These are phyloP conservation scores for Nematodospora valgi DNA, from an alignment of 805 yeast genomes.

Conservation along the genomic window DNA sequence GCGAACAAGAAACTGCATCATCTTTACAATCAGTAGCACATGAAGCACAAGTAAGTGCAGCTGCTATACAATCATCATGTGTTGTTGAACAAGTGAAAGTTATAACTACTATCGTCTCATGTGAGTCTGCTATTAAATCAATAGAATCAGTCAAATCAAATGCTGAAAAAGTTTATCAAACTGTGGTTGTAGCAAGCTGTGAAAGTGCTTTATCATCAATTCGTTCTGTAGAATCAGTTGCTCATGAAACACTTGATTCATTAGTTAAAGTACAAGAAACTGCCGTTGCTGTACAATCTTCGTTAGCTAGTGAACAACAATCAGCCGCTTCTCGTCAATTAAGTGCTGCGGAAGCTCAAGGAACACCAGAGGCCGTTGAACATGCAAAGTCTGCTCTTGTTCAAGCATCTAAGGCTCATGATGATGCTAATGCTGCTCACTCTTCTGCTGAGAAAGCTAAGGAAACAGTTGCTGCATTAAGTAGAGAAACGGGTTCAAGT, in stretches of 20 bases:
- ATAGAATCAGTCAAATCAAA: conserved; percentile 6
- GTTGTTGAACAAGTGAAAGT: conserved; percentile 2
- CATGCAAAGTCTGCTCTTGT: conserved; percentile 1
- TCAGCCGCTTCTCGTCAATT: conserved; percentile 5
- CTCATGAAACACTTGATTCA: conserved; percentile 5
- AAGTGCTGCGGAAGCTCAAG: conserved; percentile 1
- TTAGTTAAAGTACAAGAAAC: conserved; percentile 1
- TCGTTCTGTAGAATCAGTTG: conserved; percentile 7
- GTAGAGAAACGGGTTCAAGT: neutral
- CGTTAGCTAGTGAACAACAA: conserved; percentile 2
- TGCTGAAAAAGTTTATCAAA: conserved; percentile 3
- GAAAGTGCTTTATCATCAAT: conserved; percentile 2
- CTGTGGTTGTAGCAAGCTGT: conserved; percentile 6
- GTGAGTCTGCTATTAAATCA: conserved; percentile 9
- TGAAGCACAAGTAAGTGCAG: conserved; percentile 3
- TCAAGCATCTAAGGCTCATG: conserved; percentile 6
- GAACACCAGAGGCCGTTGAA: conserved; percentile 1
- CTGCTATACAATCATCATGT: conserved; percentile 5
- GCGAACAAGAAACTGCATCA: neutral
- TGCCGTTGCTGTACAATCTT: conserved; percentile 3
- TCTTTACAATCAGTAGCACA: conserved; percentile 6
- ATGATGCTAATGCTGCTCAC: conserved; percentile 3
- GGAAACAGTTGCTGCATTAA: conserved; percentile 2
- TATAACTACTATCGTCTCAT: conserved; percentile 7
- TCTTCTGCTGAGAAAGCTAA: conserved; percentile 1